Base-by-base conservation (phyloP, 768 basidiomycete species). In the Gloeopeniophorella convolvens region DNA sequence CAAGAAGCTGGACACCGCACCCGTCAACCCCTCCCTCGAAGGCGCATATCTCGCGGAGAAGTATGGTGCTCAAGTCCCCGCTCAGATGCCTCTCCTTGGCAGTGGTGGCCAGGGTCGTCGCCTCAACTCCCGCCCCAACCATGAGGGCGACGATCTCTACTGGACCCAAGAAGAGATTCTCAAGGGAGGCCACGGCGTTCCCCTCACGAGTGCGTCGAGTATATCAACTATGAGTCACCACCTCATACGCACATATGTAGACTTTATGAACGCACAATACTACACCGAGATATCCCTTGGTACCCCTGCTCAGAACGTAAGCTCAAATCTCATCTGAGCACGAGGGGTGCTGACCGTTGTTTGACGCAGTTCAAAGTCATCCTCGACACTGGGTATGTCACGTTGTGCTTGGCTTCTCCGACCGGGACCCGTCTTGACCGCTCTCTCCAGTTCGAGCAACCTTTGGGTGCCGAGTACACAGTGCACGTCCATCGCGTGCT, bases 191-290 rank as follows among this genome's bases (percentile, higher is more conserved):
- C 95, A 98, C 66, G 68, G 70, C 32, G 88, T 97, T 45, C 95
- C 96, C 55, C 75, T 99, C 37, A 84, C 76, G 62, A 96, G 95
- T 95, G 61, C 56, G 89, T 58, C 5, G 27, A 37, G 20, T 27
- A 23, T n/a, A 35, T 34, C 32, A 18, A 4, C 24, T n/a, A 42
- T 23, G 31, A 11, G 32, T n/a, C 23, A 43, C 31, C 42, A 42
- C 52, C 39, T 54, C 33, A 57, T 49, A 40, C 39, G 56, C 47
- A 28, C 45, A 18, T 36, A 46, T 18, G 15, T 48, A 96, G 94
- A 97, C 74, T 98, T 90, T 71, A 82, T 94, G 83, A 98, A 98
- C 65, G 94, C 96, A 30, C 94, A 99, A 67, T 98, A 99, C 70
- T 99, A 78, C 65, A 78, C 92, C 16, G 87, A 92, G 55, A 95